These are phyloP conservation scores for Dendrocalamus sinicus DNA, from an alignment of 176 grass and related monocot species.

Conservation along the genomic window DNA sequence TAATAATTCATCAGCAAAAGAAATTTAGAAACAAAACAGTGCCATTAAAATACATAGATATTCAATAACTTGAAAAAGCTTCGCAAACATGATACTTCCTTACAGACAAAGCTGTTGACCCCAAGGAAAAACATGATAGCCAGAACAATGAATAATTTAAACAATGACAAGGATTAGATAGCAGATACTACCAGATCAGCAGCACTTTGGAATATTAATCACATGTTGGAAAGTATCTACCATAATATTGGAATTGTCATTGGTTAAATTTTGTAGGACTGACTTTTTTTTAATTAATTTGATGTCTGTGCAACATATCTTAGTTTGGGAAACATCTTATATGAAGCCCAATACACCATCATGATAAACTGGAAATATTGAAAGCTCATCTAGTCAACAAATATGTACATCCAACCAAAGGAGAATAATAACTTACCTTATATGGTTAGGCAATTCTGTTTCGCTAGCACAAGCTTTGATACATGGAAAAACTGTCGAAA, in stretches of 20 bases:
- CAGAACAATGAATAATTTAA: slow-evolving; percentile 20
- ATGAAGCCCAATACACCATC: slow-evolving; percentile 35
- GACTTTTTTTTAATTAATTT: neutral
- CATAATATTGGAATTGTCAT: slow-evolving; percentile 7
- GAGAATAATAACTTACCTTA: slow-evolving; percentile 63
- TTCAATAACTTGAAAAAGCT: slow-evolving; percentile 4
- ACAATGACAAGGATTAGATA: neutral
- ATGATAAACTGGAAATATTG: slow-evolving; percentile 14
- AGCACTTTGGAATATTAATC: neutral
- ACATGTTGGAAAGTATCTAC: slow-evolving; percentile 37
- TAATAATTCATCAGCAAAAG: slow-evolving; percentile 1
- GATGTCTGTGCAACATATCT: slow-evolving; percentile 10
- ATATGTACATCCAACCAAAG: slow-evolving; percentile 11
- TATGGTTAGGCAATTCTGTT: slow-evolving; percentile 76
- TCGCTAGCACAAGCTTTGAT: slow-evolving; percentile 90
- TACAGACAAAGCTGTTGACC: neutral
- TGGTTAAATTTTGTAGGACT: slow-evolving; percentile 6
- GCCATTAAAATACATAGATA: neutral
- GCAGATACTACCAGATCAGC: slow-evolving; percentile 4
- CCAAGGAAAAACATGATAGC: slow-evolving; percentile 2
- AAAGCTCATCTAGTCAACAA: slow-evolving; percentile 28
- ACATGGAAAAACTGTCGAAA: slow-evolving; percentile 89
- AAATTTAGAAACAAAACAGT: slow-evolving; percentile 36
- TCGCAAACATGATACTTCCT: slow-evolving; percentile 8
- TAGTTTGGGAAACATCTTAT: slow-evolving; percentile 20